These are phyloP conservation scores for Pyricularia grisea DNA, from an alignment of 2,329 filamentous ascomycete genomes.

Conservation along the genomic window DNA sequence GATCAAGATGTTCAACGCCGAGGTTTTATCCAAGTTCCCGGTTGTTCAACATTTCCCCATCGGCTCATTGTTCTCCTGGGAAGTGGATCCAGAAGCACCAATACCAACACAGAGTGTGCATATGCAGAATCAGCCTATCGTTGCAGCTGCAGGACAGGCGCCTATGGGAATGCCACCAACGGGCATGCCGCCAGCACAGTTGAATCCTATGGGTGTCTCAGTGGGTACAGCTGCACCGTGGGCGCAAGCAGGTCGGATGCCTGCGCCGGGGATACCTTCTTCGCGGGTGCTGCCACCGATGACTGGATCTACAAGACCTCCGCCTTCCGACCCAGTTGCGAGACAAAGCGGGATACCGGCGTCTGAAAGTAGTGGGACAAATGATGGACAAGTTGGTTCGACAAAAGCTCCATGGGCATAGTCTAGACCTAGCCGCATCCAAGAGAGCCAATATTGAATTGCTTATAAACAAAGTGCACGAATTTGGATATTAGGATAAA, in stretches of 20 bases:
- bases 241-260: constrained; percentile 15
- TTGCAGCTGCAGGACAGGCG: constrained; percentile 5
- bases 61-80: constrained; percentile 72
- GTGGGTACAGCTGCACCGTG: constrained; percentile 16
- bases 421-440: not conserved
- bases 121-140: constrained; percentile 42
- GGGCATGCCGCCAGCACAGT: not conserved
- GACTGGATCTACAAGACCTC: constrained; percentile 4
- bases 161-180: not conserved
- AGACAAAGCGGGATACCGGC: constrained; percentile 4
- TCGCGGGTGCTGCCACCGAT: constrained; percentile 19
- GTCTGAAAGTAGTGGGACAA: constrained; percentile 15
- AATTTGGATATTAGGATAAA: not conserved
- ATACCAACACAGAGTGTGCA: constrained; percentile 42
- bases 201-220: not conserved
- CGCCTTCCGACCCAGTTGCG: constrained; percentile 7
- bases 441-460: not conserved
- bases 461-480: not conserved
- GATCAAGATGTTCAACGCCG: constrained; percentile 98
- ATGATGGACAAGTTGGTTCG: constrained; percentile 27
- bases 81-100: constrained; percentile 52
- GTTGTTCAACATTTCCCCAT: constrained; percentile 96
- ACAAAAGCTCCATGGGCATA: constrained; percentile 38
- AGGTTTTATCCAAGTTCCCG: constrained; percentile 92
- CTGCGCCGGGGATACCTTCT: constrained; percentile 24